Conservation (phyloP, 108 stramenopile species). For the Fragilaria crotonensis region DNA sequence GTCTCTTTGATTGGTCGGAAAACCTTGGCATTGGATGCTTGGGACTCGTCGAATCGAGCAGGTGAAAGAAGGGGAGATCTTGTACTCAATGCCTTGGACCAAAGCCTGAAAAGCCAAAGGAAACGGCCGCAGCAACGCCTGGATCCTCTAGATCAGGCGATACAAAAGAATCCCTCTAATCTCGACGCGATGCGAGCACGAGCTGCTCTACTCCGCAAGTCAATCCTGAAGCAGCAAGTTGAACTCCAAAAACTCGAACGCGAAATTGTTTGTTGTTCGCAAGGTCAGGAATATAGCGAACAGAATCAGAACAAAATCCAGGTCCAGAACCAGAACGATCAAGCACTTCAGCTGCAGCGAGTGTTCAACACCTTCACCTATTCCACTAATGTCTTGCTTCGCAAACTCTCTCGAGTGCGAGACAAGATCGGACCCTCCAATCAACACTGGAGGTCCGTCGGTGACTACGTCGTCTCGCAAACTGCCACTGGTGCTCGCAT, state of each 20-base stretch:
- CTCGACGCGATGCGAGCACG: conserved; percentile 35
- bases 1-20: too few relatives aligned
- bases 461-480: conserved; percentile 41
- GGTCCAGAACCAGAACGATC: background rate
- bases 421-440: conserved; percentile 29
- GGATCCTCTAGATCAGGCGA: background rate
- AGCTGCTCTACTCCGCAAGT: conserved; percentile 44
- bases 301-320: too few relatives aligned
- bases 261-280: conserved; percentile 35
- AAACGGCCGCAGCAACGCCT: too few relatives aligned
- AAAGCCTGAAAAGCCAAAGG: too few relatives aligned
- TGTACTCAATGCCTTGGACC: too few relatives aligned
- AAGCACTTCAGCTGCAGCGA: conserved; percentile 4
- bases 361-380: conserved; percentile 26
- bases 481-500: conserved; percentile 43
- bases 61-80: too few relatives aligned
- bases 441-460: conserved; percentile 36
- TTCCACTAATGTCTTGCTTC: conserved; percentile 38
- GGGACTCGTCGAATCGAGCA: too few relatives aligned
- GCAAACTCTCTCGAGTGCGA: conserved; percentile 49
- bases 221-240: conserved; percentile 44
- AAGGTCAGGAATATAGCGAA: conserved; percentile 1
- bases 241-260: conserved; percentile 52
- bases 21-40: too few relatives aligned
- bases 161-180: background rate